Evolutionary conservation across 2,329 filamentous ascomycete genomes (phyloP).

Genomic region (Thelonectria discophora): DNA sequence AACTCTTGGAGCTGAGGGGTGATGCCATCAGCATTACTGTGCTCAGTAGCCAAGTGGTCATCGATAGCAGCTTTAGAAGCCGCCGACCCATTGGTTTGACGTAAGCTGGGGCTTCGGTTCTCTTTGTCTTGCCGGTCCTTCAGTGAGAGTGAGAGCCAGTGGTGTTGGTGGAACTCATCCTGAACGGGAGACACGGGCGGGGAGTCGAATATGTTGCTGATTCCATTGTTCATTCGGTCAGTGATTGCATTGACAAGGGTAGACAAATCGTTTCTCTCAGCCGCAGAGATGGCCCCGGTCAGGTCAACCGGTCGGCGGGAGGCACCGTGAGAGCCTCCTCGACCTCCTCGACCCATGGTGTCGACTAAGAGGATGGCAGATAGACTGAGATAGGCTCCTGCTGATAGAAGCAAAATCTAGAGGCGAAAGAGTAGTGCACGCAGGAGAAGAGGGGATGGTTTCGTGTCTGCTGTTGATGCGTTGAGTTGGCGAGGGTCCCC

Average conservation of each 20-base stretch:
- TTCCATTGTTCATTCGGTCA: conserved; percentile 63
- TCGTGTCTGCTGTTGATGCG: neutral
- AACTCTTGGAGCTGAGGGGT: conserved; percentile 66
- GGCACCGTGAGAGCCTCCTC: conserved; percentile 45
- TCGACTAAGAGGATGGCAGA: neutral
- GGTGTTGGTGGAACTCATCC: conserved; percentile 44
- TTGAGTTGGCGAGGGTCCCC: neutral
- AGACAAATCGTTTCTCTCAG: conserved; percentile 63
- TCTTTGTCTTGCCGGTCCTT: conserved; percentile 41
- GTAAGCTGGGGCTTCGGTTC: conserved; percentile 13
- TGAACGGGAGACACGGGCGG: conserved; percentile 48
- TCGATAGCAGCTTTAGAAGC: conserved; percentile 38
- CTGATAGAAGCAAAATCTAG: neutral
- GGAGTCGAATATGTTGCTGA: conserved; percentile 62
- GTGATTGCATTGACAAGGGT: conserved; percentile 61
- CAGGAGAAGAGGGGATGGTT: neutral
- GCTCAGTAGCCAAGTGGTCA: conserved; percentile 43
- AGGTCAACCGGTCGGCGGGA: conserved; percentile 60
- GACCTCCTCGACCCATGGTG: conserved; percentile 53
- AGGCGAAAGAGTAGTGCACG: neutral
- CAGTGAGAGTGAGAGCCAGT: conserved; percentile 50
- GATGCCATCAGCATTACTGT: conserved; percentile 48
- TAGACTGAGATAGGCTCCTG: neutral
- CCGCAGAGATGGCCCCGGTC: conserved; percentile 56
- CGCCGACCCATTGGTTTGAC: conserved; percentile 12